Evolutionary conservation across 768 basidiomycete genomes (phyloP).

Genomic region (Phanerodontia chrysosporium): DNA sequence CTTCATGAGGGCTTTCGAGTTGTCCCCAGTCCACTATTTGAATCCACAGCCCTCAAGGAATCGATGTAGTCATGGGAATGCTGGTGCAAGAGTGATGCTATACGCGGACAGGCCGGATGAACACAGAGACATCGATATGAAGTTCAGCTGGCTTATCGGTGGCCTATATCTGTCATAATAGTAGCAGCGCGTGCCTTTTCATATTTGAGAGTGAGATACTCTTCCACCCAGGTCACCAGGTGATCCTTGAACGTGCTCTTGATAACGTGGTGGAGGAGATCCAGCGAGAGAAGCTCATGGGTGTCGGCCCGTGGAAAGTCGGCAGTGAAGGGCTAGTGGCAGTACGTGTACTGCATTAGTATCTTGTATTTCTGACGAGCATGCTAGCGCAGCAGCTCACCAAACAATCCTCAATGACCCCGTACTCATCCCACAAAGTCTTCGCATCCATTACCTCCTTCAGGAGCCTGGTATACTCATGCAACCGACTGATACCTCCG

Average conservation of each 20-base stretch:
- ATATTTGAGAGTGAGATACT: constrained; percentile 19
- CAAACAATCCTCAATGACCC: constrained; percentile 5
- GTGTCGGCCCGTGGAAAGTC: constrained; percentile 32
- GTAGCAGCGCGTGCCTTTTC: constrained; percentile 9
- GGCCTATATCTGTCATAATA: constrained; percentile 29
- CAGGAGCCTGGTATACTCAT: constrained; percentile 7
- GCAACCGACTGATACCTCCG: not conserved
- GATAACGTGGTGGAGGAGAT: constrained; percentile 31
- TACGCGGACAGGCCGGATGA: not conserved
- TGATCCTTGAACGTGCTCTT: constrained; percentile 37
- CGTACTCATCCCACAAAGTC: constrained; percentile 12
- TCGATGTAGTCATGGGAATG: constrained; percentile 14
- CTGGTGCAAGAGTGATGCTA: constrained; percentile 20
- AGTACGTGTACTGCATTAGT: too few relatives aligned
- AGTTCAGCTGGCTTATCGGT: constrained; percentile 16
- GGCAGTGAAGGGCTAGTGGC: constrained; percentile 29
- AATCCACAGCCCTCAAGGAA: constrained; percentile 19
- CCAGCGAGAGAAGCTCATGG: constrained; percentile 23
- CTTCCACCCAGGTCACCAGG: constrained; percentile 28
- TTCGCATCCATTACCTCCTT: constrained; percentile 3
- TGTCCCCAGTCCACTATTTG: constrained; percentile 21
- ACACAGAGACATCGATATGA: not conserved
- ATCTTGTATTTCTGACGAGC: too few relatives aligned
- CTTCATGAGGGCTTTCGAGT: constrained; percentile 23
- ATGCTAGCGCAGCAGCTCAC: not conserved